These are phyloP conservation scores for Dillenia suffruticosa DNA, from an alignment of 164 flowering plant genomes.

Conservation along the genomic window DNA sequence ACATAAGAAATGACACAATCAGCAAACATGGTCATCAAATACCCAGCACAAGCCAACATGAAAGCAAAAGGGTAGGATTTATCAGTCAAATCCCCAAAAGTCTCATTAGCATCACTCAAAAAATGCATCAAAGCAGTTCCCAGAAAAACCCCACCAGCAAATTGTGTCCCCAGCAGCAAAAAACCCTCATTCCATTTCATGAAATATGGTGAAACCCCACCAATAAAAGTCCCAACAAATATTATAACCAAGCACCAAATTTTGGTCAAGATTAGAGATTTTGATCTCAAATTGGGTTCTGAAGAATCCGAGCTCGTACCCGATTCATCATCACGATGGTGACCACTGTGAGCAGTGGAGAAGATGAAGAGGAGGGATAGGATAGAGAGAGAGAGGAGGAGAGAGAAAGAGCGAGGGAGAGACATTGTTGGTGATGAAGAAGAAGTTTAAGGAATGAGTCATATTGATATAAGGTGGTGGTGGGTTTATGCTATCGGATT, in stretches of 20 bases:
- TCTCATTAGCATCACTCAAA: conserved; percentile 56
- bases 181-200: conserved; percentile 66
- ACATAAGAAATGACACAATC: conserved; percentile 46
- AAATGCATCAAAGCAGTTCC: conserved; percentile 80
- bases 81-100: conserved; percentile 47
- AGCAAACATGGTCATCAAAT: conserved; percentile 61
- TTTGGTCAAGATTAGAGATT: conserved; percentile 46
- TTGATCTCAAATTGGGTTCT: conserved; percentile 34
- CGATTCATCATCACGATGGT: conserved; percentile 14
- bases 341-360: conserved; percentile 26
- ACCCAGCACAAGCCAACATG: conserved; percentile 66
- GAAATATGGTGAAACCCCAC: conserved; percentile 66
- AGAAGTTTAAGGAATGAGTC: no score
- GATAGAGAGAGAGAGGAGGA: neutral
- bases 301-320: neutral
- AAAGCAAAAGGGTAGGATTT: conserved; percentile 64
- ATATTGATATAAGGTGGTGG: no score
- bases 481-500: no score
- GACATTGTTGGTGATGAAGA: neutral
- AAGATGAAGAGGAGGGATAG: conserved; percentile 18
- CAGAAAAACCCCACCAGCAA: conserved; percentile 76
- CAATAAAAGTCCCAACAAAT: conserved; percentile 49
- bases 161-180: conserved; percentile 63
- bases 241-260: conserved; percentile 53
- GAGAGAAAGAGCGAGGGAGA: neutral